These are phyloP conservation scores for Rhizoclosmatium globosum DNA, from an alignment of 192 early-diverging fungal genomes.

Conservation along the genomic window DNA sequence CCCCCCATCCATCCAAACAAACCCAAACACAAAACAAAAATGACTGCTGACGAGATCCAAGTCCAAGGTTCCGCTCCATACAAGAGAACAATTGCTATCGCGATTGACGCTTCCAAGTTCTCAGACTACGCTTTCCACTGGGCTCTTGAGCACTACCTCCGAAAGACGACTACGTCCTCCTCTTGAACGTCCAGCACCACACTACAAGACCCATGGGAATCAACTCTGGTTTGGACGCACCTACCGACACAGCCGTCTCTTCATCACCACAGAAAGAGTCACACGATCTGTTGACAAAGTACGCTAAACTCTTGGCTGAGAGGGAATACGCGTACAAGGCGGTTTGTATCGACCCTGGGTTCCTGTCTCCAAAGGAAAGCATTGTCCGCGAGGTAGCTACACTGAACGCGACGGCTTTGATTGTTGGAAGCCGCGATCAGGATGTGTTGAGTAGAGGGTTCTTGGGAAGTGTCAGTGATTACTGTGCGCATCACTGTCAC, in stretches of 20 bases:
- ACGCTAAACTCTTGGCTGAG: not conserved
- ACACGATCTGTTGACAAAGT: slow-evolving; percentile 1
- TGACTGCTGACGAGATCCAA: not conserved
- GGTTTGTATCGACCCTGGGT: not conserved
- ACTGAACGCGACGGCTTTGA: not conserved
- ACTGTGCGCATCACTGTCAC: slow-evolving; percentile 9
- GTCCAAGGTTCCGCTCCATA: not conserved
- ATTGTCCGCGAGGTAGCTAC: slow-evolving; percentile 4
- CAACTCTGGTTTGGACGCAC: not conserved
- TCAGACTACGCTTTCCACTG: slow-evolving; percentile 38
- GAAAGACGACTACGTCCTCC: slow-evolving; percentile 43
- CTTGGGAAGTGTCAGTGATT: not conserved
- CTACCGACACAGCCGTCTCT: not conserved
- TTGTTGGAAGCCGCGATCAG: not conserved
- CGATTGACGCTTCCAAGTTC: slow-evolving; percentile 40
- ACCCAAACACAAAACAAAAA: too few relatives aligned
- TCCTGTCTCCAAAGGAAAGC: not conserved
- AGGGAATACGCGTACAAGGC: not conserved
- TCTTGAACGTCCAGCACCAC: slow-evolving; percentile 30
- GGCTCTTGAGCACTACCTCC: slow-evolving; percentile 43
- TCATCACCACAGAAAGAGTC: not conserved
- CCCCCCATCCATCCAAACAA: too few relatives aligned
- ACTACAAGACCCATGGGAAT: not conserved
- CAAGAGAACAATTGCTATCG: slow-evolving; percentile 40
- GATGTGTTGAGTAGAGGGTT: not conserved